phyloP scores from a whole-genome alignment of 257 asterid species.

The Verbascum thapsus region DNA sequence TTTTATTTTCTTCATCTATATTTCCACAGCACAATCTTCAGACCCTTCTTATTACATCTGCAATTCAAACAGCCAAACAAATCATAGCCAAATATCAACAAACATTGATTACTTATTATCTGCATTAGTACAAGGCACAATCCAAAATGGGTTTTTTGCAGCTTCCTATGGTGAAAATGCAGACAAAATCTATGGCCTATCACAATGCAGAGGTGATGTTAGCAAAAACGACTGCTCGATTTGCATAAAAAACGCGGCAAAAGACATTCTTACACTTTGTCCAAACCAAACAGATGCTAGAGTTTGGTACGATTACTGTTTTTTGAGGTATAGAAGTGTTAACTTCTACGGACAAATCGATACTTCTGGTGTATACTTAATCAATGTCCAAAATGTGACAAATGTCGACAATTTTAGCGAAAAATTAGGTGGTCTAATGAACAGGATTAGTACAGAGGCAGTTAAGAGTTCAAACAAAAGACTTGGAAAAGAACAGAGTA shows the following conservation, averaged over 20 bases:
- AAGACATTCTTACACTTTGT: slow-evolving; percentile 36
- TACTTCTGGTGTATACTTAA: slow-evolving; percentile 34
- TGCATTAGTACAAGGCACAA: slow-evolving; percentile 37
- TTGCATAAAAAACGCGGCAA: slow-evolving; percentile 49
- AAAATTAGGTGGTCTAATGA: slow-evolving; percentile 27
- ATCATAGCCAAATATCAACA: slow-evolving; percentile 32
- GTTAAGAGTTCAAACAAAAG: slow-evolving; percentile 36
- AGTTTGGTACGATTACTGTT: slow-evolving; percentile 58
- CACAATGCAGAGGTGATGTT: slow-evolving; percentile 60
- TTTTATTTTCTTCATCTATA: slow-evolving; percentile 24
- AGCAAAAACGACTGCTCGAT: slow-evolving; percentile 39
- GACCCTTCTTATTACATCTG: slow-evolving; percentile 50
- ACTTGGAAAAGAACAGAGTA: slow-evolving; percentile 44
- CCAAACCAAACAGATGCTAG: slow-evolving; percentile 47
- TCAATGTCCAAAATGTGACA: slow-evolving; percentile 41
- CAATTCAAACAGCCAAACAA: slow-evolving; percentile 31
- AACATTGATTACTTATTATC: slow-evolving; percentile 45
- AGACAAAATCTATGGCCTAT: slow-evolving; percentile 43
- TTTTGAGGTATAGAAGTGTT: slow-evolving; percentile 37
- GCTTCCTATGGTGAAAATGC: slow-evolving; percentile 36
- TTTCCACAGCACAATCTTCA: slow-evolving; percentile 36
- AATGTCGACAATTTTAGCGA: slow-evolving; percentile 43
- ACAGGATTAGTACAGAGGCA: slow-evolving; percentile 40
- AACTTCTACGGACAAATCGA: slow-evolving; percentile 45
- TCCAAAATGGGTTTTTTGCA: slow-evolving; percentile 35